Conservation (phyloP, 257 asterid genomes). For the Primulina huaijiensis region DNA sequence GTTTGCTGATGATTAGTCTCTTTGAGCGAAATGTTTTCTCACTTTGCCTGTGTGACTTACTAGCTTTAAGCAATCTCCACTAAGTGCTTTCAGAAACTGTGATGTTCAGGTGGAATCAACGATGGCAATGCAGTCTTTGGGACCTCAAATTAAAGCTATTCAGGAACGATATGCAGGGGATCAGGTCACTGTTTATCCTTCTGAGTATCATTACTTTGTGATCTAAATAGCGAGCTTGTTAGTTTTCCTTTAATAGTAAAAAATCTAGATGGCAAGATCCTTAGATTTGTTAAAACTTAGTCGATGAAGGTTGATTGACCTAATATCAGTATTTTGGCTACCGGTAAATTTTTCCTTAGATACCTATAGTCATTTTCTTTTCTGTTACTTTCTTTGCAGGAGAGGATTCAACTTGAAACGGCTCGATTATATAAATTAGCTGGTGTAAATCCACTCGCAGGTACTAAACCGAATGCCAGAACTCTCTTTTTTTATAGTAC, state of each 20-base stretch:
- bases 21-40: neutral
- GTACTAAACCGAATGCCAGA: conserved; percentile 34
- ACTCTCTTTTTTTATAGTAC: conserved; percentile 13
- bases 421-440: conserved; percentile 96
- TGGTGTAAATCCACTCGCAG: conserved; percentile 97
- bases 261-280: conserved; percentile 3
- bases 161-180: conserved; percentile 97
- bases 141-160: conserved; percentile 96
- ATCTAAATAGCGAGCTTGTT: conserved; percentile 8
- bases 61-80: conserved; percentile 14
- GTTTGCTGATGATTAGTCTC: neutral
- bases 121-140: conserved; percentile 92
- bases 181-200: conserved; percentile 61
- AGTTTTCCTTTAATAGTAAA: conserved; percentile 5
- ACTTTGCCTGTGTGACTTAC: conserved; percentile 8
- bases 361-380: conserved; percentile 14
- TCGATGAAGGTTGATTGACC: conserved; percentile 6
- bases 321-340: neutral
- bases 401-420: conserved; percentile 89
- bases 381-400: conserved; percentile 49
- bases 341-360: neutral
- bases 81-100: conserved; percentile 23
- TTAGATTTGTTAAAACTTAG: conserved; percentile 14
- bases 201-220: conserved; percentile 13
- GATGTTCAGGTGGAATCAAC: conserved; percentile 82